These are phyloP conservation scores for Cryptosporidium bovis DNA, from an alignment of 169 alveolate species.

Conservation along the genomic window DNA sequence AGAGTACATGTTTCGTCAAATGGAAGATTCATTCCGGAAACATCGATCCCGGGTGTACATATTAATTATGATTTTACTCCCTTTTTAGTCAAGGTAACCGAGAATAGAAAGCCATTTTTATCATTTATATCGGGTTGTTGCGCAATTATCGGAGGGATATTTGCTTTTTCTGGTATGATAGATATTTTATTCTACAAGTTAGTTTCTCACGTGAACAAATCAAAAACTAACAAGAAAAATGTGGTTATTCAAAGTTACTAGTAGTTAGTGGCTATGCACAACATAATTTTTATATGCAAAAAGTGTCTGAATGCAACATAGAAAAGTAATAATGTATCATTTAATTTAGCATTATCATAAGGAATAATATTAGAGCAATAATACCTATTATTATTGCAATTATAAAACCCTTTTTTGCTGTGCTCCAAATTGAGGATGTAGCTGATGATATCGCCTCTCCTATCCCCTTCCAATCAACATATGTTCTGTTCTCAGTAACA, in stretches of 20 bases:
- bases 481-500: slow-evolving; percentile 88
- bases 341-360: slow-evolving; percentile 57
- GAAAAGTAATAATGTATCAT: background rate
- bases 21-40: slow-evolving; percentile 62
- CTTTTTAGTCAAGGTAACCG: slow-evolving; percentile 57
- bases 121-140: slow-evolving; percentile 64
- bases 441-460: slow-evolving; percentile 85
- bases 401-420: slow-evolving; percentile 58
- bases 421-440: slow-evolving; percentile 81
- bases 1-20: slow-evolving; percentile 38
- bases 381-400: slow-evolving; percentile 60
- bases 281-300: background rate
- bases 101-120: slow-evolving; percentile 52
- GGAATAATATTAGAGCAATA: slow-evolving; percentile 52
- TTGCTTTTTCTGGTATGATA: slow-evolving; percentile 74
- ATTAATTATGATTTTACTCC: slow-evolving; percentile 71
- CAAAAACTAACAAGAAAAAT: slow-evolving; percentile 9
- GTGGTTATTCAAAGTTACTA: slow-evolving; percentile 34
- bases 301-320: background rate
- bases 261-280: background rate
- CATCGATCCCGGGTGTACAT: slow-evolving; percentile 68
- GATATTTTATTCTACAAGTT: slow-evolving; percentile 57
- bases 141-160: slow-evolving; percentile 73
- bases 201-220: background rate
- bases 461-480: slow-evolving; percentile 89